Base-by-base conservation (phyloP, 345 rosid genomes). In the Sapria himalayana region DNA sequence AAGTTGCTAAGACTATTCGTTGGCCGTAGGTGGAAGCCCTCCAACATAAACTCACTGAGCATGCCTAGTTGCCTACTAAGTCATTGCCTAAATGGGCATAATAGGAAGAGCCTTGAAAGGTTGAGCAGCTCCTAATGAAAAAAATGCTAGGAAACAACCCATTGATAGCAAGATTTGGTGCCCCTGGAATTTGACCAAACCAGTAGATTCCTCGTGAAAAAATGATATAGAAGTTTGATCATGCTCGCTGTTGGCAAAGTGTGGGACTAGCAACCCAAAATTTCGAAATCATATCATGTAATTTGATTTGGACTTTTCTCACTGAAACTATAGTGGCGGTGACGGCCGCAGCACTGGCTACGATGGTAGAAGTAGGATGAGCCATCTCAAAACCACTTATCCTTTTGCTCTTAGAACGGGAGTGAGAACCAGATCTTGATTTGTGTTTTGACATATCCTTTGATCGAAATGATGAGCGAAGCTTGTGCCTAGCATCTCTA, bases 51-150 rank as follows among this genome's bases (percentile, higher is more conserved):
- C 99, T 45, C 99, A 64, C 24, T 95, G 79, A 37, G 99, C 95
- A 84, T 91, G 95, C 63, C 99, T 77, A 9, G 99, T 91, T 43
- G 99, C 99, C 99, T 91, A 95, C 67, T 91, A 93, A 44, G 93
- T 84, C 99, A 89, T 89, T 40, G 95, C 92, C 57, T 84, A 92
- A 67, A 74, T 74, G 27, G 95, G 95, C 89, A 84, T 79, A 50
- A 79, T 57, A 46, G 92, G 66, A 43, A 78, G 76, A 27, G 91
- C 60, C 43, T 73, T 79, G 45, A 73, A 84, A 46, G 49, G 95
- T 78, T 74, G 72, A 35, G 77, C 71, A 46, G 85, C 57, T 20
- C 61, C 70, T 46, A 77, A 51, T 19, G 84, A n/a, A 57, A 31
- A 82, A 73, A 74, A 89, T 76, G 68, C 66, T 89, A 2, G 92